phyloP scores from a whole-genome alignment of 768 basidiomycete genomes.

The Nidularia pulvinata region DNA sequence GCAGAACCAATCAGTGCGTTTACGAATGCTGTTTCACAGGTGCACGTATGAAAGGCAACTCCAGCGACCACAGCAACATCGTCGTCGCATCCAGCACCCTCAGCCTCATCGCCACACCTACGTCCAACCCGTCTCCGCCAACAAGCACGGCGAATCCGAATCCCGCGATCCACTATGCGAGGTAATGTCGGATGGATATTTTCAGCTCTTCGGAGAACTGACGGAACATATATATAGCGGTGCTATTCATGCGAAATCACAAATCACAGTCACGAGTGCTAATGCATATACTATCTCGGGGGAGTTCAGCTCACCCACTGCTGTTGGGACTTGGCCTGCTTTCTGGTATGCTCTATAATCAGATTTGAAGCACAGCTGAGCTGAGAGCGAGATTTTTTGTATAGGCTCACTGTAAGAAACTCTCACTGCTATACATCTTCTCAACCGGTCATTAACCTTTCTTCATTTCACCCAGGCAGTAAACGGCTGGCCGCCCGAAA shows the following conservation, averaged over 20 bases:
- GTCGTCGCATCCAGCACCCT: slow-evolving; percentile 31
- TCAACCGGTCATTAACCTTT: neutral
- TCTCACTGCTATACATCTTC: neutral
- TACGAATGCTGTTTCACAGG: slow-evolving; percentile 14
- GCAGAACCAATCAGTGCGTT: too few relatives aligned
- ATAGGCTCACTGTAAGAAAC: slow-evolving; percentile 26
- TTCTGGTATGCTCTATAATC: slow-evolving; percentile 28
- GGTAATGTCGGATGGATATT: slow-evolving; percentile 11
- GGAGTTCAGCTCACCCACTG: slow-evolving; percentile 41
- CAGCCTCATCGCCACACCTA: slow-evolving; percentile 38
- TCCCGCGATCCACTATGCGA: slow-evolving; percentile 41
- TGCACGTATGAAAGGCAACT: slow-evolving; percentile 41
- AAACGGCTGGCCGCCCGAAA: slow-evolving; percentile 40
- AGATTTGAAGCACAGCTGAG: neutral
- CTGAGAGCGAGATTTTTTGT: neutral
- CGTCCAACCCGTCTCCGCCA: slow-evolving; percentile 31
- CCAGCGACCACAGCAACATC: slow-evolving; percentile 36
- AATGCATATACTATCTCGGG: slow-evolving; percentile 36
- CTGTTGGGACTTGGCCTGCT: slow-evolving; percentile 40
- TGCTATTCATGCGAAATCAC: slow-evolving; percentile 37
- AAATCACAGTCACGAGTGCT: slow-evolving; percentile 35
- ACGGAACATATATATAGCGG: slow-evolving; percentile 17
- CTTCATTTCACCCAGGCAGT: slow-evolving; percentile 25
- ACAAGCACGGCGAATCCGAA: slow-evolving; percentile 37
- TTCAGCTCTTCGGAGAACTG: neutral